Evolutionary conservation across 345 rosid genomes (phyloP).

Genomic region (Mangifera indica): DNA sequence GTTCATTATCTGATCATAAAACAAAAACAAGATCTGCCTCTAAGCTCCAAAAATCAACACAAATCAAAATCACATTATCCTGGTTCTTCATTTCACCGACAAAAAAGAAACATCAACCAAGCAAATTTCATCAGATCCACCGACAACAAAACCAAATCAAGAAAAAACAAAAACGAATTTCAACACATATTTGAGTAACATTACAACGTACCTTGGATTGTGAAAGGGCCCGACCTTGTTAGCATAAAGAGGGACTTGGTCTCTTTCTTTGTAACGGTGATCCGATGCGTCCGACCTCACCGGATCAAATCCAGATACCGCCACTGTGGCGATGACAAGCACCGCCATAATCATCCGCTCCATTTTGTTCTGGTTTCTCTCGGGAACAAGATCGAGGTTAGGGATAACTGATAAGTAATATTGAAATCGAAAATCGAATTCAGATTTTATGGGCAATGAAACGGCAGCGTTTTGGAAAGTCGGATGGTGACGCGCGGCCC

Average conservation of each 20-base stretch:
- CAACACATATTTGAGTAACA: not conserved
- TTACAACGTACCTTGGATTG: slow-evolving; percentile 23
- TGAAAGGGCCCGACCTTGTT: slow-evolving; percentile 32
- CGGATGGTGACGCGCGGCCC: not conserved
- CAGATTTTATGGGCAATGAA: not conserved
- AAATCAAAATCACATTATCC: not conserved
- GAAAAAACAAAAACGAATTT: no score
- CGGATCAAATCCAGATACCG: not conserved
- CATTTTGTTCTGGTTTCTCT: not conserved
- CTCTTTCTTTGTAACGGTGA: slow-evolving; percentile 23
- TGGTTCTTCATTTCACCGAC: no score
- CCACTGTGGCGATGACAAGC: not conserved
- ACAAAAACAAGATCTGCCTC: not conserved
- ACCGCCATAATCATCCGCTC: not conserved
- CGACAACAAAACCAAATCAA: slow-evolving; percentile 10
- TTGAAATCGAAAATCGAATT: not conserved
- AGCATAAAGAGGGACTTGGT: slow-evolving; percentile 21
- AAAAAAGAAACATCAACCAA: no score
- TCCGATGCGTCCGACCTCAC: slow-evolving; percentile 23
- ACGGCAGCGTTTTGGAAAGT: not conserved
- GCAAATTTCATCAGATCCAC: not conserved
- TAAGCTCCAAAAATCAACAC: not conserved
- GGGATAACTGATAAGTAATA: no score
- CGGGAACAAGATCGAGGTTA: no score
- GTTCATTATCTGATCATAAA: no score